A percentile compares a stretch with the other conserved stretches of the same genome.
Evolutionary conservation across 2,329 filamentous ascomycete species (phyloP).

Genomic region (Capronia epimyces): DNA sequence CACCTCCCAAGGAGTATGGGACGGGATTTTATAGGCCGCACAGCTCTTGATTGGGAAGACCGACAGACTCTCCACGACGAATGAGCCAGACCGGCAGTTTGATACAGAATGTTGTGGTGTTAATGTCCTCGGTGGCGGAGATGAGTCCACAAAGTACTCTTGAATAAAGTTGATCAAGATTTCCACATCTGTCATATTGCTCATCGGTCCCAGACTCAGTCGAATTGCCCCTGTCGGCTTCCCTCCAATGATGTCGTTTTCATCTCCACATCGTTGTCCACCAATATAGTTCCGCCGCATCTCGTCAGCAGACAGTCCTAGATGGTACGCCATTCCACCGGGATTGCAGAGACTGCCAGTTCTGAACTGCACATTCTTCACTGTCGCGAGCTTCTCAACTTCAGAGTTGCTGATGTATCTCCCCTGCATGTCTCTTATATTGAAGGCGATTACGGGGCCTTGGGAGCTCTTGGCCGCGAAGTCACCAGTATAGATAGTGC

Average conservation of each 20-base stretch:
- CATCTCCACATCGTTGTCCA: slow-evolving; percentile 77
- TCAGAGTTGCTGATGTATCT: slow-evolving; percentile 76
- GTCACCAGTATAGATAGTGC: slow-evolving; percentile 56
- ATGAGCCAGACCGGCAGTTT: slow-evolving; percentile 20
- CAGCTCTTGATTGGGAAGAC: slow-evolving; percentile 96
- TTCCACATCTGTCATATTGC: slow-evolving; percentile 66
- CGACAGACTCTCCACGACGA: slow-evolving; percentile 59
- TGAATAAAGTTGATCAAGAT: slow-evolving; percentile 64
- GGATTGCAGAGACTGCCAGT: slow-evolving; percentile 91
- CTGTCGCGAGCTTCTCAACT: slow-evolving; percentile 75
- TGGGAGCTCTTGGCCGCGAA: slow-evolving; percentile 36
- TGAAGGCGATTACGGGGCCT: slow-evolving; percentile 80
- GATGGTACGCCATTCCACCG: slow-evolving; percentile 68
- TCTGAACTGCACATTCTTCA: slow-evolving; percentile 76
- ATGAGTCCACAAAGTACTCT: slow-evolving; percentile 57
- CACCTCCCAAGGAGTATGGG: slow-evolving; percentile 65
- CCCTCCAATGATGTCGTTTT: slow-evolving; percentile 73
- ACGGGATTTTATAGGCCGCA: slow-evolving; percentile 67
- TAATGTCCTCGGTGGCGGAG: slow-evolving; percentile 10
- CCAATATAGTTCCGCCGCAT: slow-evolving; percentile 78
- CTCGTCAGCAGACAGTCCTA: slow-evolving; percentile 73
- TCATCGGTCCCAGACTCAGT: slow-evolving; percentile 86
- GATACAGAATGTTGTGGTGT: background rate
- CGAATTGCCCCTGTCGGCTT: slow-evolving; percentile 85
- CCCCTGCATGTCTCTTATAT: slow-evolving; percentile 63